Evolutionary conservation across 306 rosid genomes (phyloP).

Genomic region (Ceratonia siliqua): DNA sequence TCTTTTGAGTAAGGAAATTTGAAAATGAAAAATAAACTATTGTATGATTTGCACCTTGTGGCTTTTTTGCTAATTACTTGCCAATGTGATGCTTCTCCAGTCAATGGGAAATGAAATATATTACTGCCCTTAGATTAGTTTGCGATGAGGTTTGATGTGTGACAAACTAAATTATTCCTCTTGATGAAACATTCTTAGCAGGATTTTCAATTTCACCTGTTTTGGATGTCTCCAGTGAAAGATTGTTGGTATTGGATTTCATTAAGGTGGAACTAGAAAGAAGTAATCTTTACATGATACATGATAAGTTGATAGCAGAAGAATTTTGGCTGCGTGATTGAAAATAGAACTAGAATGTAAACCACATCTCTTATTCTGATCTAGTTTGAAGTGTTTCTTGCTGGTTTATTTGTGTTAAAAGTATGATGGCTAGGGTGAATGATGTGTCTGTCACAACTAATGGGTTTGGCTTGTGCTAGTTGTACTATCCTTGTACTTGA

Average conservation of each 20-base stretch:
- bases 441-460: too few species aligned
- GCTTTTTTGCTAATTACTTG: not conserved
- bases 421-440: too few species aligned
- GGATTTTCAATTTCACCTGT: not conserved
- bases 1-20: not conserved
- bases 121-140: not conserved
- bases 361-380: slow-evolving; percentile 6
- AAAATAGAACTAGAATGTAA: slow-evolving; percentile 16
- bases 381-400: slow-evolving; percentile 24
- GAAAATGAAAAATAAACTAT: not conserved
- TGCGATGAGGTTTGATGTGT: not conserved
- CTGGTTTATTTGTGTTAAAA: slow-evolving; percentile 24
- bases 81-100: slow-evolving; percentile 1
- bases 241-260: not conserved
- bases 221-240: not conserved
- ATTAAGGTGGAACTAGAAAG: not conserved
- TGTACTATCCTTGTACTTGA: too few species aligned
- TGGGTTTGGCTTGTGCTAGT: too few species aligned
- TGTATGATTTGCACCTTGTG: not conserved
- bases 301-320: not conserved
- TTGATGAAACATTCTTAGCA: not conserved
- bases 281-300: not conserved
- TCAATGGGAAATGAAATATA: not conserved
- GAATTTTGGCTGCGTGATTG: not conserved
- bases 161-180: not conserved